Percentiles rank a stretch among this genome's conserved stretches.
These are phyloP conservation scores for Apophysomyces ossiformis DNA, from an alignment of 371 early-diverging fungal genomes.

Conservation along the genomic window DNA sequence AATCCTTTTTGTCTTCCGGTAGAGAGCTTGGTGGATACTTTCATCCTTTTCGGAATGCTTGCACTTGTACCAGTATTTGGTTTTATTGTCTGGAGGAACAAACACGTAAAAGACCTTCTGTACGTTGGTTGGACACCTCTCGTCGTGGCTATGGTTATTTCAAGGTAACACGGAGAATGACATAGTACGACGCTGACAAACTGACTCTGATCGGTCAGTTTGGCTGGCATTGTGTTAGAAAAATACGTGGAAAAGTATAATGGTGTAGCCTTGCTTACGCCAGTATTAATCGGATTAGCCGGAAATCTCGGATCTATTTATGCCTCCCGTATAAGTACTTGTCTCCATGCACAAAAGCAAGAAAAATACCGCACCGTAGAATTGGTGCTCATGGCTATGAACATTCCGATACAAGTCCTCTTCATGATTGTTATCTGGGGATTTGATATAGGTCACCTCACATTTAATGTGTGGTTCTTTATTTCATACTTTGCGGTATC, in stretches of 20 bases:
- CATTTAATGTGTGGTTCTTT: conserved; percentile 48
- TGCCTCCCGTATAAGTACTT: conserved; percentile 81
- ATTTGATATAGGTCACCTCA: conserved; percentile 58
- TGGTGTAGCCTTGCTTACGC: conserved; percentile 78
- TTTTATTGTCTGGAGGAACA: conserved; percentile 59
- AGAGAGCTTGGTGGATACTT: conserved; percentile 41
- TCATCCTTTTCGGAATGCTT: conserved; percentile 50
- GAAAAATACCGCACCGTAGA: conserved; percentile 62
- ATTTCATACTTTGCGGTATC: conserved; percentile 43
- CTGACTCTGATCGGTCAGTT: conserved; percentile 21
- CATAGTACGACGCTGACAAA: not conserved
- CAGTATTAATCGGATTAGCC: conserved; percentile 76
- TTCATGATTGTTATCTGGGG: conserved; percentile 66
- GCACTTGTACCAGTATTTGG: conserved; percentile 60
- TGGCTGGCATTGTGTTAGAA: conserved; percentile 82
- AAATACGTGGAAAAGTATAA: conserved; percentile 70
- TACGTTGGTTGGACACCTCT: conserved; percentile 80
- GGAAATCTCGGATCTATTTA: conserved; percentile 87
- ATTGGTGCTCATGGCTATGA: conserved; percentile 66
- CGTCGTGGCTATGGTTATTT: conserved; percentile 77
- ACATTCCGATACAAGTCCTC: conserved; percentile 72
- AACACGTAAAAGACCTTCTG: conserved; percentile 66
- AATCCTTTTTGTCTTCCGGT: conserved; percentile 11
- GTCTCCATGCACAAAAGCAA: conserved; percentile 63
- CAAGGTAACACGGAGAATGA: conserved; percentile 48